Conservation (phyloP, 306 rosid genomes). For the Ochetophila trinervis region DNA sequence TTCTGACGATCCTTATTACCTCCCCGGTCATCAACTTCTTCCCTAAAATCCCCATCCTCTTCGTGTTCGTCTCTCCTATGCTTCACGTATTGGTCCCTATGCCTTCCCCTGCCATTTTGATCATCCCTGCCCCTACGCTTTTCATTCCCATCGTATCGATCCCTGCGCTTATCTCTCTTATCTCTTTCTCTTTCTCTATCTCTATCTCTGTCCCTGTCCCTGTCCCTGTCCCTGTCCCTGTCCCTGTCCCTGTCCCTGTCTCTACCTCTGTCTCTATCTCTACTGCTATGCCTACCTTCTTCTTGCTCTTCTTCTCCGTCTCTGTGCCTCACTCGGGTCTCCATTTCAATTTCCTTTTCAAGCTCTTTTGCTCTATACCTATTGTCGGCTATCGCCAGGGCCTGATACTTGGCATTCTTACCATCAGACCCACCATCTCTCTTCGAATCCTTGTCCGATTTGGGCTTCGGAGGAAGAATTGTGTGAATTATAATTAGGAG, state of each 20-base stretch:
- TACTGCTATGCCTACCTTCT: slow-evolving; percentile 29
- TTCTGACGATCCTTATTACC: slow-evolving; percentile 31
- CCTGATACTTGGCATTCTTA: slow-evolving; percentile 46
- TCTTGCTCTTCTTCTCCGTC: slow-evolving; percentile 33
- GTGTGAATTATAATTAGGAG: slow-evolving; percentile 63
- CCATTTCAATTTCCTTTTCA: slow-evolving; percentile 60
- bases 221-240: slow-evolving; percentile 8
- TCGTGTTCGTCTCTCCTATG: slow-evolving; percentile 30
- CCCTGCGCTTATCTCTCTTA: slow-evolving; percentile 16
- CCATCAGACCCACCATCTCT: slow-evolving; percentile 41
- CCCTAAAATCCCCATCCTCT: slow-evolving; percentile 36
- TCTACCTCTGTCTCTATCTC: slow-evolving; percentile 35
- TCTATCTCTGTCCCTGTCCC: slow-evolving; percentile 21
- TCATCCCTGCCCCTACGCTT: slow-evolving; percentile 29
- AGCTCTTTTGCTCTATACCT: slow-evolving; percentile 62
- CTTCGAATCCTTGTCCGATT: slow-evolving; percentile 35
- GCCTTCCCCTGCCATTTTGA: slow-evolving; percentile 36
- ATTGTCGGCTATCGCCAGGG: slow-evolving; percentile 54
- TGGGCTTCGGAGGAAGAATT: slow-evolving; percentile 60
- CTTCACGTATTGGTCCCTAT: slow-evolving; percentile 25
- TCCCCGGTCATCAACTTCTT: slow-evolving; percentile 30
- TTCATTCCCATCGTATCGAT: slow-evolving; percentile 26
- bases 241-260: slow-evolving; percentile 12
- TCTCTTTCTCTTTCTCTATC: slow-evolving; percentile 29
- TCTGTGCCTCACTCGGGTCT: slow-evolving; percentile 32